Conservation (phyloP, 208 protist species). For the Angomonas desouzai region DNA sequence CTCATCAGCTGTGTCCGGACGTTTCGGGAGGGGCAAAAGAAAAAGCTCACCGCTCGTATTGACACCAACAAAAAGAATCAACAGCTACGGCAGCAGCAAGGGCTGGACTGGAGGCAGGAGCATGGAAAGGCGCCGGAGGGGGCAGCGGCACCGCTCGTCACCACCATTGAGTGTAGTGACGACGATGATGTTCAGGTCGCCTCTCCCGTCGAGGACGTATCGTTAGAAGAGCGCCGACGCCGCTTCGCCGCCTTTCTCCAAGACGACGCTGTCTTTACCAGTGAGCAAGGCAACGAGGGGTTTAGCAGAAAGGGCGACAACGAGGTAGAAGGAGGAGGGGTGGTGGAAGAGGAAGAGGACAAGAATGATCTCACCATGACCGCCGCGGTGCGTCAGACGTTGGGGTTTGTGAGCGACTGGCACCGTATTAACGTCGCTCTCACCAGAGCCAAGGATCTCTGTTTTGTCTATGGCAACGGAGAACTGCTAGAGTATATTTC, state of each 20-base stretch:
- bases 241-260: background rate
- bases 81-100: no score
- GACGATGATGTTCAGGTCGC: no score
- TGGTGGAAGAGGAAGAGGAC: background rate
- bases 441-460: slow-evolving; percentile 86
- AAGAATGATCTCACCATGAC: background rate
- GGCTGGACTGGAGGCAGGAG: no score
- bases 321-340: no score
- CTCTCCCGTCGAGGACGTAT: no score
- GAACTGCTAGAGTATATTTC: slow-evolving; percentile 33
- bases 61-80: background rate
- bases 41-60: background rate
- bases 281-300: background rate
- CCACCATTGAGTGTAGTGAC: no score
- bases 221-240: background rate
- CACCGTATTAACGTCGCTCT: slow-evolving; percentile 92
- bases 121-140: no score
- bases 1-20: slow-evolving; percentile 89
- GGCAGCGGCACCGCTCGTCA: no score
- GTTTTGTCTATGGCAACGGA: slow-evolving; percentile 64
- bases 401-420: slow-evolving; percentile 89
- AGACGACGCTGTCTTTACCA: background rate
- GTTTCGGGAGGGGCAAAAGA: background rate
- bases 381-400: slow-evolving; percentile 8
- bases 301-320: background rate